Conservation (phyloP, 305 asterid species). For the Fraxinus floribunda region DNA sequence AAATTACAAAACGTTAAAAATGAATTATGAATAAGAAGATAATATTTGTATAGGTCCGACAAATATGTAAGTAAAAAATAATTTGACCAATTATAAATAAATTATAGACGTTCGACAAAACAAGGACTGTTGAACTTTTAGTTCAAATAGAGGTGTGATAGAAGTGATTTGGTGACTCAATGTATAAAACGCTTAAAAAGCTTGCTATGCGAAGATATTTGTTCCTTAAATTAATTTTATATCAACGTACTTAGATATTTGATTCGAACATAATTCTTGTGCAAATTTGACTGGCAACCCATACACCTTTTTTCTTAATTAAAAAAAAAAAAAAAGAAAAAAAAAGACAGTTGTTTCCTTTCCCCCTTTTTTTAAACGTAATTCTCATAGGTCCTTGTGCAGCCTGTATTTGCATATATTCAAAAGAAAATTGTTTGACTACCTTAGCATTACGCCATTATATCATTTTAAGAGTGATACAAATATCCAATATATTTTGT, state of each 20-base stretch:
- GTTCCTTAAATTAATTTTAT: background rate
- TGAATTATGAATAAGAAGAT: too few species aligned
- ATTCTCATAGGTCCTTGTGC: background rate
- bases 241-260: background rate
- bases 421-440: background rate
- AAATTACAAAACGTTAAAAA: too few species aligned
- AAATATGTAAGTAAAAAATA: too few species aligned
- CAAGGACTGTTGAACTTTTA: too few species aligned
- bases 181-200: background rate
- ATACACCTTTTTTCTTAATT: background rate
- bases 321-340: too few species aligned
- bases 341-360: background rate
- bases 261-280: background rate
- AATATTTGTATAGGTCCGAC: too few species aligned
- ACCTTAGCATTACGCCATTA: background rate
- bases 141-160: background rate
- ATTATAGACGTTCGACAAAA: too few species aligned
- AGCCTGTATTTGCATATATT: background rate
- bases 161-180: background rate
- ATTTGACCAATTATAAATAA: too few species aligned
- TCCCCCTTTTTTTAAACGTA: background rate
- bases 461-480: background rate
- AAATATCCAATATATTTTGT: background rate
- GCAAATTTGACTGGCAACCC: background rate
- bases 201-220: background rate